These are phyloP conservation scores for Cytospora paraplurivora DNA, from an alignment of 2,329 filamentous ascomycete genomes.

Conservation along the genomic window DNA sequence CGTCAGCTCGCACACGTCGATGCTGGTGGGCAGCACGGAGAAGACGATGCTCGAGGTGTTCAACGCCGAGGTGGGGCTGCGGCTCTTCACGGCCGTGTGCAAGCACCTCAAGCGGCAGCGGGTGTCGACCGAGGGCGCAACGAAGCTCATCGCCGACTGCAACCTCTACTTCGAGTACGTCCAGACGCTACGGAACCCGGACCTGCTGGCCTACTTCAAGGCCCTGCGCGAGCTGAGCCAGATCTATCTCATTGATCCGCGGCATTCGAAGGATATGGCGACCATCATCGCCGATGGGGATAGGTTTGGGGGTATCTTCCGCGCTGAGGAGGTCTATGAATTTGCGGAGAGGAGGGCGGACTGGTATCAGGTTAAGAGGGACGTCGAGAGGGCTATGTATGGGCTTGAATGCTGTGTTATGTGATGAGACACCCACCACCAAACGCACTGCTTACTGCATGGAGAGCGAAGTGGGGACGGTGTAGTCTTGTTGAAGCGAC, in stretches of 20 bases:
- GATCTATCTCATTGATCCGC: slow-evolving; percentile 88
- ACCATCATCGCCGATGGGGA: slow-evolving; percentile 90
- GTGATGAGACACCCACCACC: slow-evolving; percentile 49
- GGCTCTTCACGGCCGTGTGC: slow-evolving; percentile 88
- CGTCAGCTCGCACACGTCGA: slow-evolving; percentile 84
- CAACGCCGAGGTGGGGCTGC: slow-evolving; percentile 93
- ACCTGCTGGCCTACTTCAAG: slow-evolving; percentile 86
- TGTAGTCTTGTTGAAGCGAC: background rate
- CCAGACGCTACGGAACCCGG: slow-evolving; percentile 75
- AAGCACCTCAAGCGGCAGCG: slow-evolving; percentile 98
- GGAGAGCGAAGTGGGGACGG: background rate
- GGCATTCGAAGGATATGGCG: slow-evolving; percentile 91
- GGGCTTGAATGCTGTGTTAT: slow-evolving; percentile 86
- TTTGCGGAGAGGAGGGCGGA: slow-evolving; percentile 92
- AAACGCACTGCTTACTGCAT: background rate
- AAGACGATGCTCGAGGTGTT: slow-evolving; percentile 99
- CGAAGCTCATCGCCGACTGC: slow-evolving; percentile 95
- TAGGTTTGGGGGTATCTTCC: slow-evolving; percentile 88
- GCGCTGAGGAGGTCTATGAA: slow-evolving; percentile 96
- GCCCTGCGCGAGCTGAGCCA: slow-evolving; percentile 90
- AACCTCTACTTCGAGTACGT: slow-evolving; percentile 90
- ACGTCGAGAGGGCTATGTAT: slow-evolving; percentile 97
- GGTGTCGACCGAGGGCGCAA: slow-evolving; percentile 83
- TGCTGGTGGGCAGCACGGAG: slow-evolving; percentile 93
- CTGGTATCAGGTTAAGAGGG: slow-evolving; percentile 86